Evolutionary conservation across 352 stramenopile species (phyloP), one percentile per base, ranked within the genome.

Genomic region (Phytophthora europaea): DNA sequence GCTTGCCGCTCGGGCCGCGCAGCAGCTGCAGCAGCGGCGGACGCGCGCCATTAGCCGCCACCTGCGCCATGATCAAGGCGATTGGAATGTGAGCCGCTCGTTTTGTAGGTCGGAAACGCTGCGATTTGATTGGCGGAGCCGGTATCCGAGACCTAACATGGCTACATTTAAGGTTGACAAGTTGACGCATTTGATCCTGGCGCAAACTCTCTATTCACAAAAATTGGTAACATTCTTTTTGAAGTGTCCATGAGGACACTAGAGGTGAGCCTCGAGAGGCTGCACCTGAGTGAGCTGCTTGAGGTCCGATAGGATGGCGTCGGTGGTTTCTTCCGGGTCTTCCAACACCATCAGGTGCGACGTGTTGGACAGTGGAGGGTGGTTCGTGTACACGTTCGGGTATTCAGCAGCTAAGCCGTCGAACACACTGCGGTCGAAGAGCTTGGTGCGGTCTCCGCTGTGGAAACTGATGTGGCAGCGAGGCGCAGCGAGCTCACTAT

Each of bases 21-120:
- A 94, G 74, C 48, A 94, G 80, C 78, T 91, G 84, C 52, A 83
- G 73, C 76, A 91, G 65, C 69, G 80, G 81, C 61, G 66, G 62
- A 65, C 62, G 56, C 50, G 75, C 51, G 55, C 43, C 55, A 76
- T 47, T 71, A 36, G 60, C 56, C 33, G 70, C 60, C 23, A 72
- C 26, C 38, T 70, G 61, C 45, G 68, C 65, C 70, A 80, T 82
- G 26, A 36, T 69, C 43, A 13, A 26, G 3, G 12, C 10, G 23
- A 36, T 48, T 12, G 45, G 18, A 59, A 65, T 77, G 54, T 61
- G 63, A 72, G 57, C 61, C 58, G 62, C 67, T 79, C 67, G 51
- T 72, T 70, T 61, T 72, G 34, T 26, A 12, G 47, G 31, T 56
- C 31, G 31, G 53, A 47, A 47, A 55, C 28, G 43, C 9, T 36